Percentiles rank a stretch among this genome's conserved stretches.
phyloP scores from a whole-genome alignment of 1,139 yeast species.

The Lodderomyces theae region DNA sequence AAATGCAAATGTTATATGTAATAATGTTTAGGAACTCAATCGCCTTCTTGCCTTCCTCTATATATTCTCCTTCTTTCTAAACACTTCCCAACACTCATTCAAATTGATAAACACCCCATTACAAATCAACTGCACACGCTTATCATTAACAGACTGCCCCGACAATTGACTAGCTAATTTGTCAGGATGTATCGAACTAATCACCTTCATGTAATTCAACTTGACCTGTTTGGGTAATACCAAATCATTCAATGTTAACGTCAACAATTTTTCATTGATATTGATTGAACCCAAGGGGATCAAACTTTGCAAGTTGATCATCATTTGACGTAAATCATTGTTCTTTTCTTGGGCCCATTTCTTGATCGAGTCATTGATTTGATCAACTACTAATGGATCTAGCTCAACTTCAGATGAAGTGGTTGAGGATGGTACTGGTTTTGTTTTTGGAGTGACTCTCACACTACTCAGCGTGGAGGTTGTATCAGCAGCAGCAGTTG shows the following conservation, averaged over 20 bases:
- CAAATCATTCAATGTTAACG: constrained; percentile 59
- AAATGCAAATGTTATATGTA: too few relatives aligned
- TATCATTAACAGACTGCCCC: not conserved
- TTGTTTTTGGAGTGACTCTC: not conserved
- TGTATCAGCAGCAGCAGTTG: constrained; percentile 13
- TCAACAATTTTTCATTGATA: constrained; percentile 18
- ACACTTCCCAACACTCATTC: constrained; percentile 89
- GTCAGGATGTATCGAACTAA: constrained; percentile 92
- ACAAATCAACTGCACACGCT: constrained; percentile 59
- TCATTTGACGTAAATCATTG: constrained; percentile 70
- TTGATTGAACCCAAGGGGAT: constrained; percentile 55
- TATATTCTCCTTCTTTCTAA: constrained; percentile 47
- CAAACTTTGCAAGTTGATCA: constrained; percentile 63
- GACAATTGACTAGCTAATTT: constrained; percentile 47
- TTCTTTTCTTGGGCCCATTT: constrained; percentile 75
- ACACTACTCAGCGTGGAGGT: constrained; percentile 17
- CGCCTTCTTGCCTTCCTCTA: not conserved
- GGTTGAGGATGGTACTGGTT: constrained; percentile 13
- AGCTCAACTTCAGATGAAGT: constrained; percentile 33
- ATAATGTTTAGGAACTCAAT: too few relatives aligned
- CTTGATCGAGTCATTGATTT: constrained; percentile 13
- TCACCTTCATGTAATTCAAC: constrained; percentile 85
- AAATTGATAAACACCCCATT: constrained; percentile 81
- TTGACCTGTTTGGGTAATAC: constrained; percentile 92
- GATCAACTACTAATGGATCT: constrained; percentile 15